A percentile compares a stretch with the other conserved stretches of the same genome.
Evolutionary conservation across 768 basidiomycete species (phyloP).

Genomic region (Tephrocybe sp.): DNA sequence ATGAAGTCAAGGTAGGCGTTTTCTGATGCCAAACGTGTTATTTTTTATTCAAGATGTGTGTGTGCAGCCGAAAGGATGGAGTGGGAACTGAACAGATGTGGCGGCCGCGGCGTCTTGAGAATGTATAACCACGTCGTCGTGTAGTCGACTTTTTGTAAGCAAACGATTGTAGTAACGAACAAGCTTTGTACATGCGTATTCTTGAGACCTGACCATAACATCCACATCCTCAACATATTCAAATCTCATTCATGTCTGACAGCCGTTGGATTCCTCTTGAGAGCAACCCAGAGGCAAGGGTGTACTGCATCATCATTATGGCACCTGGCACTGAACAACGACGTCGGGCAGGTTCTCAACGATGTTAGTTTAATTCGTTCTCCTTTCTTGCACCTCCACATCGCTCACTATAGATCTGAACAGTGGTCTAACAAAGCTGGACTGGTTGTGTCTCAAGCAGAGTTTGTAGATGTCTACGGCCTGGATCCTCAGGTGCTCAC

Average conservation of each 20-base stretch:
- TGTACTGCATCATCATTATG: not conserved
- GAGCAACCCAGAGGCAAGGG: conserved; percentile 55
- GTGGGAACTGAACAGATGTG: conserved; percentile 11
- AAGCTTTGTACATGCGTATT: conserved; percentile 6
- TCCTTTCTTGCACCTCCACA: not conserved
- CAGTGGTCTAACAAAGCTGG: conserved; percentile 77
- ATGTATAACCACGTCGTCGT: not conserved
- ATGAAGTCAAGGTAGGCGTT: conserved; percentile 68
- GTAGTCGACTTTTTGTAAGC: not conserved
- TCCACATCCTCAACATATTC: not conserved
- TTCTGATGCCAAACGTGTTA: too few species aligned
- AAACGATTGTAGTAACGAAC: not conserved
- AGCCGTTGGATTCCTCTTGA: conserved; percentile 78
- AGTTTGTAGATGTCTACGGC: conserved; percentile 74
- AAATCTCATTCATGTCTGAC: conserved; percentile 7
- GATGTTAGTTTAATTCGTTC: conserved; percentile 28
- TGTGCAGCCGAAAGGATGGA: conserved; percentile 20
- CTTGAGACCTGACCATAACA: conserved; percentile 1
- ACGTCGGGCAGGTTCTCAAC: conserved; percentile 43
- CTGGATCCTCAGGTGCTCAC: conserved; percentile 72
- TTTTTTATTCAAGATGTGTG: not conserved
- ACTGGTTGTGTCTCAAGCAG: conserved; percentile 44
- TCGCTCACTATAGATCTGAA: not conserved
- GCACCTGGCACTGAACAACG: not conserved
- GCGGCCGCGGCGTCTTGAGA: not conserved